phyloP scores from a whole-genome alignment of 2,329 filamentous ascomycete genomes.

The Aspergillus viridinutans region DNA sequence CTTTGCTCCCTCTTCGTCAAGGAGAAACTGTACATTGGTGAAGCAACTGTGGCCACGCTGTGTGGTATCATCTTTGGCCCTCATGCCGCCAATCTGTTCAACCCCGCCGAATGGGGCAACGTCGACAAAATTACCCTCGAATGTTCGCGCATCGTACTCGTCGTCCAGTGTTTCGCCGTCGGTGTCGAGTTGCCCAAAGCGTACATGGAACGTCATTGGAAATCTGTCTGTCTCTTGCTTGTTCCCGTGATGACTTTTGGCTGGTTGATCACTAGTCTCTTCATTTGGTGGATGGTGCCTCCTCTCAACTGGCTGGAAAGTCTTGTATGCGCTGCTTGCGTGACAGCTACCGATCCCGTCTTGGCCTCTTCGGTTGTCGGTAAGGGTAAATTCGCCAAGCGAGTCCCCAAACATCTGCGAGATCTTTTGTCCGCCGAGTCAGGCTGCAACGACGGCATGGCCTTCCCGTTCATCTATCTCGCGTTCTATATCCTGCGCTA shows the following conservation, averaged over 20 bases:
- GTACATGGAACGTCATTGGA: conserved; percentile 99
- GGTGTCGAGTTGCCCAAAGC: conserved; percentile 64
- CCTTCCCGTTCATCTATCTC: conserved; percentile 95
- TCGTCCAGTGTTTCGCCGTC: conserved; percentile 70
- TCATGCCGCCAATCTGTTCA: conserved; percentile 61
- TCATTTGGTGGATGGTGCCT: conserved; percentile 87
- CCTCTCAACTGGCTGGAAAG: conserved; percentile 84
- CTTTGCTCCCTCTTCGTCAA: conserved; percentile 96
- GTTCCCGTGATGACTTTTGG: conserved; percentile 97
- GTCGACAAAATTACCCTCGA: conserved; percentile 65
- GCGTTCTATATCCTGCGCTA: conserved; percentile 86
- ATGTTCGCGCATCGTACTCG: conserved; percentile 66
- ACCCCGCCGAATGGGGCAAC: conserved; percentile 60
- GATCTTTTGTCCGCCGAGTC: conserved; percentile 94
- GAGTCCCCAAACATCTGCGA: conserved; percentile 94
- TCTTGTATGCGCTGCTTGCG: conserved; percentile 81
- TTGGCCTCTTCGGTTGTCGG: conserved; percentile 95
- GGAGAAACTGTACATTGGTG: conserved; percentile 96
- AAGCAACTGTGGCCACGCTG: conserved; percentile 82
- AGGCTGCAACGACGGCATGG: conserved; percentile 99
- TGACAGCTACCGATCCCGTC: conserved; percentile 95
- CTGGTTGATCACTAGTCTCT: conserved; percentile 76
- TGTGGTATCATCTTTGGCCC: conserved; percentile 69
- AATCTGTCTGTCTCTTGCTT: conserved; percentile 79
- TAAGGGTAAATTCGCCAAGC: conserved; percentile 97